These are phyloP conservation scores for Malus orientalis DNA, from an alignment of 306 rosid genomes.

Conservation along the genomic window DNA sequence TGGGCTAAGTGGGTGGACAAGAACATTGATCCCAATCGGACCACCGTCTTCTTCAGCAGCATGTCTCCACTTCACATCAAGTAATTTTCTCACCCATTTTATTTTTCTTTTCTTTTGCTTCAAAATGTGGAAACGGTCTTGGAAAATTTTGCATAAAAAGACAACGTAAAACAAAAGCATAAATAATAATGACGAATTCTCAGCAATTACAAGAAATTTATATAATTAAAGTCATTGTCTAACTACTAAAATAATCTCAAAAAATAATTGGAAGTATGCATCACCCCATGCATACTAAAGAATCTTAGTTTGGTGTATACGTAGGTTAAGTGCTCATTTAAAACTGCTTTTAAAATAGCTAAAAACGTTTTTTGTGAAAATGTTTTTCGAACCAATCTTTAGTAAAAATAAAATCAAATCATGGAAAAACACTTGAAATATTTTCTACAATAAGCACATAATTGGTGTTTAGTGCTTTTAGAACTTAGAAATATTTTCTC, in stretches of 20 bases:
- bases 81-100: conserved; percentile 25
- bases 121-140: neutral
- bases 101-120: neutral
- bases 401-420: rapidly evolving
- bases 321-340: no score
- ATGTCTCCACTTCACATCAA: conserved; percentile 96
- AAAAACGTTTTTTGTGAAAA: no score
- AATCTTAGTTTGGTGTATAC: neutral
- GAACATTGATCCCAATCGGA: conserved; percentile 67
- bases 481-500: no score
- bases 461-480: no score
- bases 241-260: neutral
- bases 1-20: conserved; percentile 81
- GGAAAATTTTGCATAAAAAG: neutral
- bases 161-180: neutral
- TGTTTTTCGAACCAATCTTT: no score
- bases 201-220: neutral
- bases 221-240: neutral
- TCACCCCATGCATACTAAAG: neutral
- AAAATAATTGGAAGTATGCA: neutral
- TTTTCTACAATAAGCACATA: no score
- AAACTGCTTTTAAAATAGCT: no score
- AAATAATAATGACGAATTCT: neutral
- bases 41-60: conserved; percentile 76
- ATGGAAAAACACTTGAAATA: no score